Base-by-base conservation (phyloP, 345 rosid species). In the Leavenworthia alabamica region DNA sequence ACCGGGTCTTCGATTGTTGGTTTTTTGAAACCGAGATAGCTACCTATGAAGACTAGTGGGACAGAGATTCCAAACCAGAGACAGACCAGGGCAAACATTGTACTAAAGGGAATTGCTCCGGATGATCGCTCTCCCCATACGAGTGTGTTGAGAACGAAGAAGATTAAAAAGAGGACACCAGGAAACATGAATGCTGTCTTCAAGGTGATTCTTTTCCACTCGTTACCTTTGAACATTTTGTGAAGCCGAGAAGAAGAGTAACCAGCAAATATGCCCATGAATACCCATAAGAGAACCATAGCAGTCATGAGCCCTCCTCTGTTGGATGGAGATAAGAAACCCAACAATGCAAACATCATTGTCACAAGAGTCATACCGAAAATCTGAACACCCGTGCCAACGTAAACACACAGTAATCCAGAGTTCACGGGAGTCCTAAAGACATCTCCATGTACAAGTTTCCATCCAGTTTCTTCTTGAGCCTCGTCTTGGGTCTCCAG, bases 271-370 rank as follows among this genome's bases (percentile, higher is more conserved):
- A 90, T 67, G 27, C 97, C 96, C 96, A 90, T 90, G 75, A 88
- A 90, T 62, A 90, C 97, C 97, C 97, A 90, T 61, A 90, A 60
- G 60, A 90, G 89, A 71, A 88, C 96, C 97, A 88, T 91, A 8
- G 98, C 96, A 61, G 98, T 91, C 95, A 84, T 91, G 20, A 91
- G 96, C 5, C 98, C 98, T 24, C 98, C 98, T 61, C 98, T 74
- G 78, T 86, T 91, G 53, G 98, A 88, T 68, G 98, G 96, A 76
- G 98, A 88, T 42, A 91, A 72, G 77, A 91, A 86, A 6, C 98
- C 98, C 50, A 91, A 58, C 74, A 88, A 70, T 24, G 98, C 98
- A 78, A 88, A 91, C 57, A 91, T 84, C 98, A 88, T 91, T 19
- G 96, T 91, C 70, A 91, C 98, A 31, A 91, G 89, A 8, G 96